phyloP scores from a whole-genome alignment of 2,329 filamentous ascomycete species.

The Monilinia aucupariae region DNA sequence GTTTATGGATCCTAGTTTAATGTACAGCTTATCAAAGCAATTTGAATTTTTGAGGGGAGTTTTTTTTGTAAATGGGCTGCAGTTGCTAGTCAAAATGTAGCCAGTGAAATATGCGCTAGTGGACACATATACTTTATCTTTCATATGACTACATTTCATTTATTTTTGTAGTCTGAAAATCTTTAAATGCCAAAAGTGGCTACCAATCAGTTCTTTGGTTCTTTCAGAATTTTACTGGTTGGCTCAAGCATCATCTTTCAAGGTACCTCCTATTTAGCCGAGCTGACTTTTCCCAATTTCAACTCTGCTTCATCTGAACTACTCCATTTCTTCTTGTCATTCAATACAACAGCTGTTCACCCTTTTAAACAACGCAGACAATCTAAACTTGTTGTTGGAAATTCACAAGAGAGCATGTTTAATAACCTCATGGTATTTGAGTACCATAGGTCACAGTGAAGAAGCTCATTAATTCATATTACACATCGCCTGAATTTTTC shows the following conservation, averaged over 20 bases:
- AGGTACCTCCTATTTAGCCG: constrained; percentile 2
- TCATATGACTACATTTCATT: too few species aligned
- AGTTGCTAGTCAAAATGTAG: not conserved
- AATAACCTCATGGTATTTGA: not conserved
- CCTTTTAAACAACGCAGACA: too few species aligned
- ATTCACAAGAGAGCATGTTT: not conserved
- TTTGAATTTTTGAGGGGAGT: not conserved
- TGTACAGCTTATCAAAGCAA: not conserved
- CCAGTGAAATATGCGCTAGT: not conserved
- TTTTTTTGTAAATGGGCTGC: not conserved
- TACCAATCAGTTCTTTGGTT: not conserved
- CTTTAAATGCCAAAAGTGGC: too few species aligned
- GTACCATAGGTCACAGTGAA: not conserved
- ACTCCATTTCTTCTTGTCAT: not conserved
- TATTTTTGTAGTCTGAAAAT: too few species aligned
- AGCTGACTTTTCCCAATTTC: not conserved
- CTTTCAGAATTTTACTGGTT: not conserved
- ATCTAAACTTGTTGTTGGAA: not conserved
- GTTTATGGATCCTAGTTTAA: too few species aligned
- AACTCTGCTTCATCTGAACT: not conserved
- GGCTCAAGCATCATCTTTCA: not conserved
- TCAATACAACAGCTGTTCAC: not conserved
- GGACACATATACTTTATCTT: too few species aligned
- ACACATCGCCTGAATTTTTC: too few species aligned
- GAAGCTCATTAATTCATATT: not conserved